Evolutionary conservation across 805 yeast species (phyloP), one percentile per base, ranked within the genome.

Genomic region (Debaryomyces hansenii): DNA sequence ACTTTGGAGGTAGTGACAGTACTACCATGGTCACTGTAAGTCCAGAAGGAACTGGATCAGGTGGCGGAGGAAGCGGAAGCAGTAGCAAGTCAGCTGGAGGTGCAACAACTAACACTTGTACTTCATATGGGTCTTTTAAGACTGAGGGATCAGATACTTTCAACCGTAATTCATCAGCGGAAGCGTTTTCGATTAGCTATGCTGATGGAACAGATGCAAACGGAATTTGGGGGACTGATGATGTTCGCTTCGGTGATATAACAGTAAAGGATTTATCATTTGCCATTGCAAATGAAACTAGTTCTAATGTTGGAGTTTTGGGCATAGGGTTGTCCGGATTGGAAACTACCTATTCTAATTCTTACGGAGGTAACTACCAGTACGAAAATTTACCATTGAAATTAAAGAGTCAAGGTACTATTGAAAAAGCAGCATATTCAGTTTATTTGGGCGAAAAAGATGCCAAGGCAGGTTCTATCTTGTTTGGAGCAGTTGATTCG

Each of bases 251-350:
- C 44, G 81, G 83, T 39, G 79, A 72, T 41, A 63, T 74, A 11
- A 63, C 72, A 2, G 68, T 87, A 10, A 50, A 69, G 0, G 67
- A 72, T 46, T 66, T 86, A 27, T 80, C 89, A 4, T 77, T 90
- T 62, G 97, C 95, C 1, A 81, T 90, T 20, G 95, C 87, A 2
- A 80, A 81, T 58, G 62, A 64, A 31, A 79, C 89, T 1, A 80
- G 82, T 50, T 82, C 91, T 3, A 63, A 80, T 7, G 67, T 77
- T 48, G 92, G 95, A 46, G 92, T 88, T 20, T 64, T 87, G 36
- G 90, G 91, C 21, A 80, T 87, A 51, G 92, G 94, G 9, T 71
- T 86, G 42, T 67, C 79, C 4, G 86, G 82, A 11, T 72, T 87
- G 45, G 96, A 90, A 63, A 72, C 80, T 3, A 85, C 92, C 1